A percentile compares a stretch with the other conserved stretches of the same genome.
Conservation (phyloP, 208 protist species). For the Leishmania braziliensis region DNA sequence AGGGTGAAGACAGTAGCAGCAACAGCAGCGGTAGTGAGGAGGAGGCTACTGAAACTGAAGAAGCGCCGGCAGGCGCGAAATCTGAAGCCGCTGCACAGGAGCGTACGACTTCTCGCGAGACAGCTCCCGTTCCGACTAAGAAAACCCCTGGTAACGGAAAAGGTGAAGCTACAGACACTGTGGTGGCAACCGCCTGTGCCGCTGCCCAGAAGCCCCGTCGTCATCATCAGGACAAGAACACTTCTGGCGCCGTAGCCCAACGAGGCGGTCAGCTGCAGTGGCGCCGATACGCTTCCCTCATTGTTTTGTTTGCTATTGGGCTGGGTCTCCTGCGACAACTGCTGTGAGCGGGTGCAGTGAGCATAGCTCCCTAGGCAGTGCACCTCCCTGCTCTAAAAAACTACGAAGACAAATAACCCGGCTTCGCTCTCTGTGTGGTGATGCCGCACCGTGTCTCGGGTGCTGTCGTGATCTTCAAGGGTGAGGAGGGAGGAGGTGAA, state of each 20-base stretch:
- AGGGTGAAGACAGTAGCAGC: neutral
- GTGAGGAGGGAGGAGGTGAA: neutral
- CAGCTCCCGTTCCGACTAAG: neutral
- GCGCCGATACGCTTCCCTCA: conserved; percentile 22
- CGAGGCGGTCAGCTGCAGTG: conserved; percentile 3
- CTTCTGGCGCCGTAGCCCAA: neutral
- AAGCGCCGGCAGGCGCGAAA: neutral
- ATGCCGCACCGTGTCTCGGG: neutral
- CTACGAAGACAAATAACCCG: neutral
- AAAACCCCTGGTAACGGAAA: neutral
- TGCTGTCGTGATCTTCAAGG: neutral
- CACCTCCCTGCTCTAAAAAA: neutral
- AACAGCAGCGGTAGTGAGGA: neutral
- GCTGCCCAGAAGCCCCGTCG: neutral
- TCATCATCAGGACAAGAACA: neutral
- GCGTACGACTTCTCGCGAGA: neutral
- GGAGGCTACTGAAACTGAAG: neutral
- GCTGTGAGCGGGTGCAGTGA: neutral
- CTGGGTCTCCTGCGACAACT: conserved; percentile 20
- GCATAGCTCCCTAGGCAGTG: neutral
- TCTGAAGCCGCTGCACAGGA: neutral
- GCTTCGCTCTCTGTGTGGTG: neutral
- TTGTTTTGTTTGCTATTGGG: conserved; percentile 21
- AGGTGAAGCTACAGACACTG: neutral
- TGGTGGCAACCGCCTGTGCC: neutral